These are phyloP conservation scores for Gloeophyllum trabeum DNA, from an alignment of 768 basidiomycete species.

Conservation along the genomic window DNA sequence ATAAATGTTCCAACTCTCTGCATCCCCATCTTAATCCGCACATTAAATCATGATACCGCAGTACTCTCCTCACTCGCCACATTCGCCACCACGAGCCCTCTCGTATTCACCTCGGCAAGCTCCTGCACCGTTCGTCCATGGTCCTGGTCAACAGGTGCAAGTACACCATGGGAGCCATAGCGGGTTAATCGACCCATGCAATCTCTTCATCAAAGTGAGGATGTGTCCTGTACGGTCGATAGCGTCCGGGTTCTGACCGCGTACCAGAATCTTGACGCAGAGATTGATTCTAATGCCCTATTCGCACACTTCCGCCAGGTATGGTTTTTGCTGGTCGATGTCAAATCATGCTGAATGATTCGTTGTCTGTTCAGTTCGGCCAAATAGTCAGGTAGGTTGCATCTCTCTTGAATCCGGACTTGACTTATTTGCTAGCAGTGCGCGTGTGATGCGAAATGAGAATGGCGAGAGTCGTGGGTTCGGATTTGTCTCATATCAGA, in stretches of 20 bases:
- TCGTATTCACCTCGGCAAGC: constrained; percentile 26
- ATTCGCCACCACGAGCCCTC: constrained; percentile 63
- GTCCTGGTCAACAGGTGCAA: constrained; percentile 87
- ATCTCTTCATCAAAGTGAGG: constrained; percentile 76
- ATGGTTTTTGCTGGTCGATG: constrained; percentile 11
- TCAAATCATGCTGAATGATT: constrained; percentile 9
- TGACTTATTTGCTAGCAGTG: constrained; percentile 31
- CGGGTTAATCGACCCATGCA: constrained; percentile 84
- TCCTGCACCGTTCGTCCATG: constrained; percentile 58
- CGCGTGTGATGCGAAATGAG: constrained; percentile 88
- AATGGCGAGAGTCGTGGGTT: constrained; percentile 74
- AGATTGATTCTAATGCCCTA: constrained; percentile 77
- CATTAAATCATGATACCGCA: neutral
- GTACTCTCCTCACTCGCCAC: constrained; percentile 20
- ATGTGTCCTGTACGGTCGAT: constrained; percentile 3
- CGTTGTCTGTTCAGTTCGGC: constrained; percentile 46
- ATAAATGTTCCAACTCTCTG: constrained; percentile 1
- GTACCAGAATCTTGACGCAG: constrained; percentile 69
- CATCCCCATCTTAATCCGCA: neutral
- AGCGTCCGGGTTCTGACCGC: constrained; percentile 7
- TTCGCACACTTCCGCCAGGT: constrained; percentile 78
- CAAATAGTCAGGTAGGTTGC: constrained; percentile 69
- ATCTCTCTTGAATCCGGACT: neutral
- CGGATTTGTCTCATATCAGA: constrained; percentile 84
- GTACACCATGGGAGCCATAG: constrained; percentile 75